These are phyloP conservation scores for Neotropicomus parvogracilis DNA, from an alignment of 1,284 basidiomycete genomes.

Conservation along the genomic window DNA sequence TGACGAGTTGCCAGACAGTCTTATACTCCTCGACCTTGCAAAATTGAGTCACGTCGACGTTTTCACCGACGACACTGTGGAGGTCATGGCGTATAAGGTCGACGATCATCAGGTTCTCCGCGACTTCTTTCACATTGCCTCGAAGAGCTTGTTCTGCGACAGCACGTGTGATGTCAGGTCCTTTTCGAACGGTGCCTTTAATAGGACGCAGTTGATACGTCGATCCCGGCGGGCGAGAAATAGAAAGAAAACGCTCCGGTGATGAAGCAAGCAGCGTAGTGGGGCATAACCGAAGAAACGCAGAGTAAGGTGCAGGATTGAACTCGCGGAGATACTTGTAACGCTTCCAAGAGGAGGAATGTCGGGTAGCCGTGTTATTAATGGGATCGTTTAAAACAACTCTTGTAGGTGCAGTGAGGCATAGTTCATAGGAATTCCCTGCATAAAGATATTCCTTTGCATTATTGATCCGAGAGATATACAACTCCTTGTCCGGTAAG, in stretches of 20 bases:
- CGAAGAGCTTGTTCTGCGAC: conserved; percentile 63
- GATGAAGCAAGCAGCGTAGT: conserved; percentile 76
- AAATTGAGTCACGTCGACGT: conserved; percentile 82
- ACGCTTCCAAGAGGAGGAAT: conserved; percentile 64
- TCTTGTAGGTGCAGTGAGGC: conserved; percentile 78
- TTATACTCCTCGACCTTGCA: conserved; percentile 91
- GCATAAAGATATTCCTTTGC: conserved; percentile 77
- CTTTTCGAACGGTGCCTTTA: conserved; percentile 85
- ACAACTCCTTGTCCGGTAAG: conserved; percentile 55
- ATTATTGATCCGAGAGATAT: conserved; percentile 69
- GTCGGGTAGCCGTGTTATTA: conserved; percentile 28
- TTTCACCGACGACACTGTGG: conserved; percentile 68
- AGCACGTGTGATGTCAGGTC: conserved; percentile 55
- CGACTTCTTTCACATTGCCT: conserved; percentile 86
- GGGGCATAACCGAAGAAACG: conserved; percentile 71
- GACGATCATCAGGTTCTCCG: conserved; percentile 98
- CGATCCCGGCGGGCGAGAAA: conserved; percentile 58
- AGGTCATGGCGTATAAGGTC: conserved; percentile 95
- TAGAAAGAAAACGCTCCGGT: conserved; percentile 93
- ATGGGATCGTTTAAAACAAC: conserved; percentile 38
- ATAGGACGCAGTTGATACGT: conserved; percentile 89
- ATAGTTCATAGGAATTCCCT: conserved; percentile 96
- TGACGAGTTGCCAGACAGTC: conserved; percentile 95
- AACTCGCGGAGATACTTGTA: conserved; percentile 68
- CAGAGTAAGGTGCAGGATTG: conserved; percentile 92